Conservation (phyloP, 2,329 filamentous ascomycete species). For the Pseudopyrenochaeta lycopersici region DNA sequence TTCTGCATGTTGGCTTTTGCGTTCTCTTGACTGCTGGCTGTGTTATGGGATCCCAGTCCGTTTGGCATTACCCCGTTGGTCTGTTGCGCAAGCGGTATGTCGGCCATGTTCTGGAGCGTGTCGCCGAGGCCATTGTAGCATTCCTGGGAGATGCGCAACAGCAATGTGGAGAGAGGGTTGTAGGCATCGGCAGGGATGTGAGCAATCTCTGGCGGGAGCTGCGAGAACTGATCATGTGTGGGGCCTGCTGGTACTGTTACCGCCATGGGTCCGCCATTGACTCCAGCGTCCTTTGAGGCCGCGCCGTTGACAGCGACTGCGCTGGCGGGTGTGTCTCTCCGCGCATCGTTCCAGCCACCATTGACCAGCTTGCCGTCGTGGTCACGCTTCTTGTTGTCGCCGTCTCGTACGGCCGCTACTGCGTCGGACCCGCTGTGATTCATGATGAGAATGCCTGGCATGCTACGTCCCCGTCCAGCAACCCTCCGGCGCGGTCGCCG, state of each 20-base stretch:
- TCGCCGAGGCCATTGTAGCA: slow-evolving; percentile 81
- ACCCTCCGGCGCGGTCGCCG: slow-evolving; percentile 43
- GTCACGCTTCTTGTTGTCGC: slow-evolving; percentile 40
- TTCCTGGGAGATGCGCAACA: slow-evolving; percentile 82
- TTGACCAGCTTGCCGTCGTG: slow-evolving; percentile 43
- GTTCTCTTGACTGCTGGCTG: slow-evolving; percentile 40
- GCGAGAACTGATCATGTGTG: slow-evolving; percentile 30
- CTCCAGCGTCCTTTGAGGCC: slow-evolving; percentile 8
- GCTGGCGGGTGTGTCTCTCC: slow-evolving; percentile 19
- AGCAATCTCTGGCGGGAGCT: slow-evolving; percentile 61
- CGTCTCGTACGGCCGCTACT: slow-evolving; percentile 39
- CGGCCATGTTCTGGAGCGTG: slow-evolving; percentile 73
- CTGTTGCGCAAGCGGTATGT: slow-evolving; percentile 68
- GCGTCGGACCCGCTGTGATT: slow-evolving; percentile 53
- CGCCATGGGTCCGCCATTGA: slow-evolving; percentile 29
- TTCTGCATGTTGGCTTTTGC: slow-evolving; percentile 59
- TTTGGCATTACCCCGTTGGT: slow-evolving; percentile 56
- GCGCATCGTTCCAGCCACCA: slow-evolving; percentile 27
- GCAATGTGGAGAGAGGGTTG: slow-evolving; percentile 76
- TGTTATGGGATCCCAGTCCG: slow-evolving; percentile 41
- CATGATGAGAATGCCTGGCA: slow-evolving; percentile 61
- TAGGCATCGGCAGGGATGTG: slow-evolving; percentile 78
- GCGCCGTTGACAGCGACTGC: slow-evolving; percentile 20
- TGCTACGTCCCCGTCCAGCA: slow-evolving; percentile 47
- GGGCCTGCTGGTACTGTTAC: slow-evolving; percentile 10